Percentiles rank a stretch among this genome's conserved stretches.
Evolutionary conservation across 192 early-diverging fungal species (phyloP).

Genomic region (Physocladia obscura): DNA sequence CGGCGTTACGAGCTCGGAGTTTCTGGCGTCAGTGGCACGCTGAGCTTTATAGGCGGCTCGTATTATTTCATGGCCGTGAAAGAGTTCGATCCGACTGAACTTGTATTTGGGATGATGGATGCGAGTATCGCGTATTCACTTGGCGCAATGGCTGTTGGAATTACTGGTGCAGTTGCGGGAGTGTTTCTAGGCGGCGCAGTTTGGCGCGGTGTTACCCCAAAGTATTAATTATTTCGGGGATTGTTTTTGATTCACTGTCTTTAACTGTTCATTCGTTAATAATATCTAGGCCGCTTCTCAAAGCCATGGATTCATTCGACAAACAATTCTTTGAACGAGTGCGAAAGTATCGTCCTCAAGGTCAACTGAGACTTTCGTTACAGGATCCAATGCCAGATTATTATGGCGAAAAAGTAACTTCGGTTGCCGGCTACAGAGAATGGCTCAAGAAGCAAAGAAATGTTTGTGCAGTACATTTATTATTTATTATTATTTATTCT

Average conservation of each 20-base stretch:
- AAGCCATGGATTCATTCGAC: conserved; percentile 26
- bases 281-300: conserved; percentile 10
- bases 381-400: conserved; percentile 72
- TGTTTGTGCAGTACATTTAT: neutral
- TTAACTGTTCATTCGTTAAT: neutral
- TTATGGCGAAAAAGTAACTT: conserved; percentile 89
- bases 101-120: conserved; percentile 40
- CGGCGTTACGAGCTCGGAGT: conserved; percentile 35
- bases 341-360: conserved; percentile 38
- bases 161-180: conserved; percentile 25
- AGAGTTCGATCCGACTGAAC: conserved; percentile 50
- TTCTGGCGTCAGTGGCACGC: conserved; percentile 10
- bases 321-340: conserved; percentile 48
- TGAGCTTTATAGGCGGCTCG: conserved; percentile 32
- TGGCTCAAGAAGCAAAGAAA: conserved; percentile 83
- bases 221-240: no score
- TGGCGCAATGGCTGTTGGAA: conserved; percentile 34
- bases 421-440: conserved; percentile 73
- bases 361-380: conserved; percentile 46
- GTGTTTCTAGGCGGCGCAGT: conserved; percentile 23
- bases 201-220: conserved; percentile 46
- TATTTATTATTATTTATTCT: neutral
- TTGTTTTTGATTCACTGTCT: neutral
- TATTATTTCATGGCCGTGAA: conserved; percentile 49
- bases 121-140: conserved; percentile 37